These are phyloP conservation scores for Yamagishiella unicocca DNA, from an alignment of 139 green algal species.

Conservation along the genomic window DNA sequence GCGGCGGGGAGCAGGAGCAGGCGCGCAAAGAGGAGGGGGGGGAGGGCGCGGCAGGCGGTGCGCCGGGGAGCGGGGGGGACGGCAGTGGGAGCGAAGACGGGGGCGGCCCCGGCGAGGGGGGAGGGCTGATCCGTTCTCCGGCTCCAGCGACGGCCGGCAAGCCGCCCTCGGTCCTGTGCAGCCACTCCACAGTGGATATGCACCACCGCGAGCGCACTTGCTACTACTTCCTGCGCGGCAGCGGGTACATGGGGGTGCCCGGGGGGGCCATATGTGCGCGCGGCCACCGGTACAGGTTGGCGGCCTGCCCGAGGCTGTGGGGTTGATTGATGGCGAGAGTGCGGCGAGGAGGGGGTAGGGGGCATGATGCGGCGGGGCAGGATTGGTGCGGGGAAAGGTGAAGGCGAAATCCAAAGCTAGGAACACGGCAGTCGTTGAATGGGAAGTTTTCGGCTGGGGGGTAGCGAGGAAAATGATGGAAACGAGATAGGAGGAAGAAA, in stretches of 20 bases:
- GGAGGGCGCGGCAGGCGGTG: not conserved
- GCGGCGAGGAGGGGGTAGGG: not conserved
- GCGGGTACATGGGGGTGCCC: conserved; percentile 35
- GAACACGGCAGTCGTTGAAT: too few relatives aligned
- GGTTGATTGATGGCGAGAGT: too few relatives aligned
- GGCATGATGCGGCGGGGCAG: not conserved
- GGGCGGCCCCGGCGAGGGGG: too few relatives aligned
- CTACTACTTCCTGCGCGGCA: conserved; percentile 34
- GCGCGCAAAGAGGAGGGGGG: not conserved
- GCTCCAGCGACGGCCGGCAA: not conserved
- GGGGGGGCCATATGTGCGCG: conserved; percentile 29
- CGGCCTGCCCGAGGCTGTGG: conserved; percentile 26
- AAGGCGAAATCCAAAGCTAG: too few relatives aligned
- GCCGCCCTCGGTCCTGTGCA: conserved; percentile 33
- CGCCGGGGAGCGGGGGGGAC: not conserved
- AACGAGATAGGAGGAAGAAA: too few relatives aligned
- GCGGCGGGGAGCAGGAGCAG: not conserved
- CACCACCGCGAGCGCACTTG: not conserved
- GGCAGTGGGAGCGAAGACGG: not conserved
- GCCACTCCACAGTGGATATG: conserved; percentile 8
- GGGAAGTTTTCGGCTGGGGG: too few relatives aligned
- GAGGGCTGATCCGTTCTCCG: too few relatives aligned
- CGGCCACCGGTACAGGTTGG: not conserved
- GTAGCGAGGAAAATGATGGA: too few relatives aligned
- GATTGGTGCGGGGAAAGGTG: not conserved